Evolutionary conservation across 2,329 filamentous ascomycete species (phyloP), one percentile per base, ranked within the genome.

Genomic region (Botrytis elliptica): DNA sequence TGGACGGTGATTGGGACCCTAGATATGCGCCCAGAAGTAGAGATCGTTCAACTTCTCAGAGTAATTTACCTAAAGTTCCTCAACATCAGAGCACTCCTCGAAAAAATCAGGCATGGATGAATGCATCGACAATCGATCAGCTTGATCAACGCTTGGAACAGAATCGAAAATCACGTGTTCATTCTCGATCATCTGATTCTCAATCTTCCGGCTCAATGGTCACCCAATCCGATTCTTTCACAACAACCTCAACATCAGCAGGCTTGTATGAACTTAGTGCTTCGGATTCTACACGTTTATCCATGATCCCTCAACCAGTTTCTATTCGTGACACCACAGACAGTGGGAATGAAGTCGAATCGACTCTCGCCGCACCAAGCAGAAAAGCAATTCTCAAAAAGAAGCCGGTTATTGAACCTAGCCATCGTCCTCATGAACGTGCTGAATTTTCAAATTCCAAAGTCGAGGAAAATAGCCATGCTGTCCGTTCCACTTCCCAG

Each of bases 21-120:
- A 69, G 49, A 69, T 33, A 69, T 69, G 6, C 12, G 25, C 14
- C 38, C 9, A 69, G 49, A 57, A 52, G n/a, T 33, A 33, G 49
- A 59, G 49, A 36, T 9, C n/a, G 38, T 22, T 57, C 66, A 44
- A 42, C 10, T 33, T 42, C 36, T 57, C 66, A 57, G 38, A 69
- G 49, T 4, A 40, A 57, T 12, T 20, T 33, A 33, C 18, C 49
- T 69, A 52, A 20, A 69, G 38, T 69, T 33, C 66, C 66, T 33
- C 66, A 69, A 57, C 66, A 69, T n/a, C 66, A 42, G 18, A 57
- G 66, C 66, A 69, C 66, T 25, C 18, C 66, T 69, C 66, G 38
- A 42, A 22, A 42, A 9, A 40, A 22, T 18, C 49, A 69, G 55
- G 36, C 49, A 57, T 69, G 66, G 66, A 33, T 16, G 66, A 18